Conservation (phyloP, 2,329 filamentous ascomycete genomes). For the Gliomastix tumulicola region DNA sequence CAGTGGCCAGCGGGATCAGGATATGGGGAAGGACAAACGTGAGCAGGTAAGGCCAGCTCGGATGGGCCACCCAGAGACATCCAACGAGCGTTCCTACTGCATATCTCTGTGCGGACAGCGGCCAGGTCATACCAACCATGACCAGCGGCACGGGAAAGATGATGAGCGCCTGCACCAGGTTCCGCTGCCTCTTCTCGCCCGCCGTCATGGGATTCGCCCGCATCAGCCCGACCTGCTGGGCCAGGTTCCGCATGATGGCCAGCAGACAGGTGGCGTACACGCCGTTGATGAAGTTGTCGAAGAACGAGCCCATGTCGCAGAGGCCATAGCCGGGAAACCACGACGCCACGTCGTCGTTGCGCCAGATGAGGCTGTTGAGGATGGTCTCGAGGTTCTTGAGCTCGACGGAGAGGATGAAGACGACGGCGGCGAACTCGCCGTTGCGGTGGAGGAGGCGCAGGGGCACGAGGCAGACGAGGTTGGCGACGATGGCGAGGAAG, state of each 20-base stretch:
- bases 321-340: conserved; percentile 48
- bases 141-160: conserved; percentile 47
- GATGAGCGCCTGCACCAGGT: conserved; percentile 41
- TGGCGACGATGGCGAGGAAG: conserved; percentile 34
- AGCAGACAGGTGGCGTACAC: conserved; percentile 44
- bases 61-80: conserved; percentile 35
- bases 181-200: conserved; percentile 32
- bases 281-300: conserved; percentile 37
- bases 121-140: conserved; percentile 40
- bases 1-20: conserved; percentile 32
- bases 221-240: conserved; percentile 38
- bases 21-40: conserved; percentile 40
- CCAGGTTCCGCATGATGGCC: conserved; percentile 47
- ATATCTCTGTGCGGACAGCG: conserved; percentile 40
- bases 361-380: conserved; percentile 47
- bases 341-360: conserved; percentile 34
- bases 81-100: conserved; percentile 41
- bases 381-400: conserved; percentile 40
- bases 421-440: conserved; percentile 45
- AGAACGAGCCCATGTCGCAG: conserved; percentile 45
- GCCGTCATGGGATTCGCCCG: conserved; percentile 29
- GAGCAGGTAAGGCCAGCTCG: conserved; percentile 38
- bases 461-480: conserved; percentile 41
- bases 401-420: conserved; percentile 38
- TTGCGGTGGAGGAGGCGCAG: conserved; percentile 42